phyloP scores from a whole-genome alignment of 371 early-diverging fungal species.

The Dinochytrium kinnereticum region DNA sequence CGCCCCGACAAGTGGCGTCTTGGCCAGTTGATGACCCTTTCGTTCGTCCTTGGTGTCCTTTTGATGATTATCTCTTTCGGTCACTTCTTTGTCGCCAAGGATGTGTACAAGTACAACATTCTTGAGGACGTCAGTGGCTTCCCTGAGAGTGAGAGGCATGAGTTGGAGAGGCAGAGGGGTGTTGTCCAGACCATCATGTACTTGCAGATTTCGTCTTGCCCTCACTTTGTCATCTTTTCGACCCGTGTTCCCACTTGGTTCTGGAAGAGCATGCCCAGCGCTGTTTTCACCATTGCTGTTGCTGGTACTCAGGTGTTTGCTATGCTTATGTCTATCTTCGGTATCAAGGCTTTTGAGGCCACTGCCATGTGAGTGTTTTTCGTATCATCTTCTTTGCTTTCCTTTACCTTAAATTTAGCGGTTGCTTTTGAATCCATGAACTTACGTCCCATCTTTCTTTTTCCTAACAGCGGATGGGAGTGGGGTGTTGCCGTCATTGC shows the following conservation, averaged over 20 bases:
- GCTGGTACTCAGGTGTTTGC: constrained; percentile 92
- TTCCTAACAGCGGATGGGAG: constrained; percentile 48
- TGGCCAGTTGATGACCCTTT: constrained; percentile 76
- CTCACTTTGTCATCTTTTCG: constrained; percentile 97
- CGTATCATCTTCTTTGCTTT: not conserved
- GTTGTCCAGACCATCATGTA: constrained; percentile 74
- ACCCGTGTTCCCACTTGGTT: constrained; percentile 87
- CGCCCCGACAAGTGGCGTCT: constrained; percentile 93
- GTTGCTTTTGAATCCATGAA: not conserved
- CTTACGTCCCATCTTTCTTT: no score
- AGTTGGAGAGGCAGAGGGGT: constrained; percentile 6
- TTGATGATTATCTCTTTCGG: constrained; percentile 80
- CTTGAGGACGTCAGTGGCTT: not conserved
- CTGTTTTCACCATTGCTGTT: constrained; percentile 78
- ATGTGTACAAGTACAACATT: constrained; percentile 60
- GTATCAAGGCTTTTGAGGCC: constrained; percentile 48
- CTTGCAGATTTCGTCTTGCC: constrained; percentile 87
- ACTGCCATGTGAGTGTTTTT: constrained; percentile 37
- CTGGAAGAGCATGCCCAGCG: constrained; percentile 83
- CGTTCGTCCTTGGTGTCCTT: constrained; percentile 69
- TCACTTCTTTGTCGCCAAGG: constrained; percentile 77
- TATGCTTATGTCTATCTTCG: constrained; percentile 83
- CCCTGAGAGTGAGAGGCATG: not conserved
- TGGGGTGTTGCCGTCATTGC: constrained; percentile 45
- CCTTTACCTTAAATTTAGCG: not conserved